Base-by-base conservation (phyloP, 768 basidiomycete species). In the Floccularia luteovirens region DNA sequence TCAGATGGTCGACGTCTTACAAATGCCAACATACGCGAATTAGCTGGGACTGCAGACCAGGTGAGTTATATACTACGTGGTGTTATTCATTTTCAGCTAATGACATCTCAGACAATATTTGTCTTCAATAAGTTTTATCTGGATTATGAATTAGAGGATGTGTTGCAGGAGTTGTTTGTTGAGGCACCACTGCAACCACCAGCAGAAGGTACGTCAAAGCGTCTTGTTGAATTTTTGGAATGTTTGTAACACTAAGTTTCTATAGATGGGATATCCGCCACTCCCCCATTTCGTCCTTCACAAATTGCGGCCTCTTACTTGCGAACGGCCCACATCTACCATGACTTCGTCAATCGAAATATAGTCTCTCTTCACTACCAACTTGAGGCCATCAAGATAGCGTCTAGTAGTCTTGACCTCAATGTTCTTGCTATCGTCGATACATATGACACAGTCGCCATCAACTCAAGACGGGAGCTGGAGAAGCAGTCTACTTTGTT, bases 61-160 rank as follows among this genome's bases (percentile, higher is more conserved):
- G 87, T 86, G 36, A 37, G 70, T 56, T 24, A 17, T 34, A 14
- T 19, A 17, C n/a, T 16, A 2, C 19, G 6, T 24, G 37, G 10
- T 30, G 36, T 33, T 38, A 21, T 24, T 11, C 20, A 21, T 12
- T 31, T 23, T 41, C 20, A 35, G 11, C 35, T 14, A 23, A 13
- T 19, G 22, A 5, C 22, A 5, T 27, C 33, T 41, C 39, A 66
- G 88, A 70, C 77, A 5, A 82, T 91, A 44, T 90, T 76, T 51
- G 83, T 90, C 4, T 91, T 86, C 62, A 90, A 90, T 61, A 88
- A 87, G 52, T 66, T 74, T 51, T 85, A 83, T 50, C 70, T 91
- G 25, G 85, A 87, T 46, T 66, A 77, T 31, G 77, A 82, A 36
- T 41, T 83, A 21, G 74, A 80, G 1, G 72, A 82, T 31, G 79